Percentiles rank a stretch among this genome's conserved stretches.
Evolutionary conservation across 2,329 filamentous ascomycete species (phyloP).

Genomic region (Helminthosporium solani): DNA sequence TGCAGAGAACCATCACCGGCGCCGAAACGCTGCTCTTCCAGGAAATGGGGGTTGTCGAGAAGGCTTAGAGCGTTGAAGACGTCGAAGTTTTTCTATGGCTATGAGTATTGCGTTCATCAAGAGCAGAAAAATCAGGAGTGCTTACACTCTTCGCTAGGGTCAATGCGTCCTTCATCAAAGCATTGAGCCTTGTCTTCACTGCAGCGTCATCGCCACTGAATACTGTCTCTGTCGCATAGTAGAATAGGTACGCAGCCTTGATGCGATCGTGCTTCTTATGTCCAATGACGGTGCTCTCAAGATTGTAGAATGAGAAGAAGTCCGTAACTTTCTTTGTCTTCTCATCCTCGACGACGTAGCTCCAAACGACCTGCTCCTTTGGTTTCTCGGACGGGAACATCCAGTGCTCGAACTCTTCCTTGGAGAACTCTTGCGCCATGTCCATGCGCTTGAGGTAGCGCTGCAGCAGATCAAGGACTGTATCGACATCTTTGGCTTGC

Average conservation of each 20-base stretch:
- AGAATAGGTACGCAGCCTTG: constrained; percentile 92
- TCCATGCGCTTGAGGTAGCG: constrained; percentile 79
- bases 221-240: constrained; percentile 85
- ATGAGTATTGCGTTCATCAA: constrained; percentile 7
- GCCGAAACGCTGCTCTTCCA: constrained; percentile 92
- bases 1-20: constrained; percentile 92
- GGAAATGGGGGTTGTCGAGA: constrained; percentile 90
- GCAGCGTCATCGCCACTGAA: constrained; percentile 61
- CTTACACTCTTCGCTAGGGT: constrained; percentile 77
- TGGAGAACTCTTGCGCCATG: constrained; percentile 77
- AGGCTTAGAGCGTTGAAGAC: constrained; percentile 95
- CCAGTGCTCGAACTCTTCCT: constrained; percentile 86
- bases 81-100: constrained; percentile 69
- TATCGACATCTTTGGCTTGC: constrained; percentile 73
- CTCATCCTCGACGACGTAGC: constrained; percentile 78
- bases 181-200: constrained; percentile 77
- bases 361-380: constrained; percentile 80
- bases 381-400: constrained; percentile 64
- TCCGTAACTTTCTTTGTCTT: constrained; percentile 82
- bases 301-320: constrained; percentile 94
- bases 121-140: background rate
- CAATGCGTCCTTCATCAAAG: constrained; percentile 78
- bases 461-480: constrained; percentile 71
- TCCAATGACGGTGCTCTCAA: constrained; percentile 89
- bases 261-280: constrained; percentile 75